These are phyloP conservation scores for Acmispon strigosus DNA, from an alignment of 306 rosid genomes.

Conservation along the genomic window DNA sequence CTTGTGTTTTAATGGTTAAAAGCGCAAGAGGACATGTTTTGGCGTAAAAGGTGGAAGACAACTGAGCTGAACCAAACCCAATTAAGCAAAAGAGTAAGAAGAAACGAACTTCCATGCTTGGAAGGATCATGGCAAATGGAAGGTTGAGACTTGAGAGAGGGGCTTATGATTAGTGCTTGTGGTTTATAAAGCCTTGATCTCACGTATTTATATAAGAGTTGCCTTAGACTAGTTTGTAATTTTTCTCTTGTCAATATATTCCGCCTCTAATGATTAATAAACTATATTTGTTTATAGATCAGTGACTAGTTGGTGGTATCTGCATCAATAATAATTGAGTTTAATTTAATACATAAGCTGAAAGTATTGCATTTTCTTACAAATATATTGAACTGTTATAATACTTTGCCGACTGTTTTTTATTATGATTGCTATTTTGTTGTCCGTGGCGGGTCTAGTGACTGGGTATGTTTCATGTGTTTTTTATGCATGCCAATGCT, in stretches of 20 bases:
- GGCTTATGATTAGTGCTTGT: background rate
- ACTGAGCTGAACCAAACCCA: slow-evolving; percentile 40
- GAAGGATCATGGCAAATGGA: background rate
- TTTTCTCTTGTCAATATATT: slow-evolving; percentile 5
- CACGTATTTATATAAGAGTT: slow-evolving; percentile 20
- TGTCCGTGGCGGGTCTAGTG: too few species aligned
- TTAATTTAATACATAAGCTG: background rate
- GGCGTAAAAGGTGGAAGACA: slow-evolving; percentile 47
- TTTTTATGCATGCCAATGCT: too few species aligned
- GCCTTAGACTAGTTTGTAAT: background rate
- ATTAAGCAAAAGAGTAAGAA: slow-evolving; percentile 5
- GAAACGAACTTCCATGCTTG: slow-evolving; percentile 10
- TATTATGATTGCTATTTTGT: too few species aligned
- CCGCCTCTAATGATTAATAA: background rate
- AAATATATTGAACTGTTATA: background rate
- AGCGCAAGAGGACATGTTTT: slow-evolving; percentile 51
- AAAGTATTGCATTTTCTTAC: background rate
- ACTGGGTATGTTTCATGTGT: too few species aligned
- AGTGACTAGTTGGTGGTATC: background rate
- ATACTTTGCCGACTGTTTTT: background rate
- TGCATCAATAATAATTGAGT: background rate
- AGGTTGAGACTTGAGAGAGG: too few species aligned
- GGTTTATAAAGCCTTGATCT: background rate
- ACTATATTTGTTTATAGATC: background rate
- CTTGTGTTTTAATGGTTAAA: slow-evolving; percentile 39